Conservation (phyloP, 1,284 basidiomycete species). For the Puccinia hordei region DNA sequence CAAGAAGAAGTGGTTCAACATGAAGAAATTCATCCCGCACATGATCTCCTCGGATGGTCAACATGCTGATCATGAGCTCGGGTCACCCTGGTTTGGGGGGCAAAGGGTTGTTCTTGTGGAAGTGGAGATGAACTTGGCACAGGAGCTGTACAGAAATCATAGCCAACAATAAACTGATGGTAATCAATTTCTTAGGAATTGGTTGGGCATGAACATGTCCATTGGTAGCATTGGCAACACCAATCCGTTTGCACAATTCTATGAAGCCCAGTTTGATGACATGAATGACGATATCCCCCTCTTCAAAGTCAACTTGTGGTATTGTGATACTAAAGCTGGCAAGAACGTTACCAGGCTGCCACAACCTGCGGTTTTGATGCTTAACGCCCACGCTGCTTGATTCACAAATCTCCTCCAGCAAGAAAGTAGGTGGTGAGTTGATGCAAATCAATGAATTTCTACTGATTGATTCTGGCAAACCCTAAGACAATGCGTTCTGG, state of each 20-base stretch:
- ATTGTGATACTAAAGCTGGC: slow-evolving; percentile 78
- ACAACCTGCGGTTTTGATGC: slow-evolving; percentile 82
- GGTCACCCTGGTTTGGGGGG: slow-evolving; percentile 86
- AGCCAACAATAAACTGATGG: neutral
- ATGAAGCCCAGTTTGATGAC: slow-evolving; percentile 67
- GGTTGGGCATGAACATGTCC: slow-evolving; percentile 58
- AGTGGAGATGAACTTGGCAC: slow-evolving; percentile 72
- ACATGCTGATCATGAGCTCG: slow-evolving; percentile 89
- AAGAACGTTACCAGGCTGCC: slow-evolving; percentile 81
- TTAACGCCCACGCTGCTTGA: too few species aligned
- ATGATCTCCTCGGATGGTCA: slow-evolving; percentile 84
- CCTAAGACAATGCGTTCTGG: too few species aligned
- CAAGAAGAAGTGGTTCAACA: slow-evolving; percentile 76
- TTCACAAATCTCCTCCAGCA: too few species aligned
- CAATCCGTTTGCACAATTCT: slow-evolving; percentile 14
- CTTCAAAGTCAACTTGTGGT: slow-evolving; percentile 74
- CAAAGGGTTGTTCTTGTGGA: slow-evolving; percentile 91
- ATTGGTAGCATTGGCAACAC: slow-evolving; percentile 65
- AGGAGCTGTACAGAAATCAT: slow-evolving; percentile 32
- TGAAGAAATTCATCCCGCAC: slow-evolving; percentile 80
- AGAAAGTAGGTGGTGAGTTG: too few species aligned
- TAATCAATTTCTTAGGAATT: neutral
- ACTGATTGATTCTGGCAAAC: too few species aligned
- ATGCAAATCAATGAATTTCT: too few species aligned
- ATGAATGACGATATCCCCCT: slow-evolving; percentile 45